Evolutionary conservation across 805 yeast genomes (phyloP), one percentile per base, ranked within the genome.

Genomic region (Kuraishia floccosa): DNA sequence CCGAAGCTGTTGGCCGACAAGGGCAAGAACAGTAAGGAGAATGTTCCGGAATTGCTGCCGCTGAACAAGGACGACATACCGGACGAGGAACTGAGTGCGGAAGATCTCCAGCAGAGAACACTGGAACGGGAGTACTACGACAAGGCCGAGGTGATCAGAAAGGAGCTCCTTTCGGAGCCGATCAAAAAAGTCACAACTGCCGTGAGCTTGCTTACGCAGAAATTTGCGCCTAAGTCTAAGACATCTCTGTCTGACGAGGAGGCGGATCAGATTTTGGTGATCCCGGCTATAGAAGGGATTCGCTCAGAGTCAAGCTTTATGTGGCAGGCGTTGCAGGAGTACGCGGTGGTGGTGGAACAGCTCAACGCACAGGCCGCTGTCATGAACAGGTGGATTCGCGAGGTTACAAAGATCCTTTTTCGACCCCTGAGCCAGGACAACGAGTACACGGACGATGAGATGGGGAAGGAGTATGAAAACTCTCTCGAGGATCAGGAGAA

Each of bases 391-490:
- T 72, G 81, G 77, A 46, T 72, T 35, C 44, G 44, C 0, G 56
- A 63, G 11, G 47, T 78, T 31, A 42, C 53, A 4, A 40, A 39
- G 2, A 48, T 72, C 10, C 52, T 82, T 29, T 45, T 56, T 22
- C 58, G 57, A n/a, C 73, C 73, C 0, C 58, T 81, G 5, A 54
- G 37, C 6, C 39, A 34, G 4, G 50, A 39, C 10, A 39, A 31
- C 3, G 50, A 39, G 18, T n/a, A n/a, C n/a, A n/a, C n/a, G n/a
- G n/a, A n/a, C n/a, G 43, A 44, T 9, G 47, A 44, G 3, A 73
- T 76, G 31, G 86, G 87, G 10, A 80, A 73, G 30, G 96, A 86
- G 44, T 91, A 87, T 50, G 76, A 72, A 9, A 68, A 66, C 4
- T 76, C 94, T 0, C 58, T 89, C 30, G 71, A 72, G 25, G 76